Percentiles rank a stretch among this genome's conserved stretches.
phyloP scores from a whole-genome alignment of 352 stramenopile species.

The Phytophthora cactorum region DNA sequence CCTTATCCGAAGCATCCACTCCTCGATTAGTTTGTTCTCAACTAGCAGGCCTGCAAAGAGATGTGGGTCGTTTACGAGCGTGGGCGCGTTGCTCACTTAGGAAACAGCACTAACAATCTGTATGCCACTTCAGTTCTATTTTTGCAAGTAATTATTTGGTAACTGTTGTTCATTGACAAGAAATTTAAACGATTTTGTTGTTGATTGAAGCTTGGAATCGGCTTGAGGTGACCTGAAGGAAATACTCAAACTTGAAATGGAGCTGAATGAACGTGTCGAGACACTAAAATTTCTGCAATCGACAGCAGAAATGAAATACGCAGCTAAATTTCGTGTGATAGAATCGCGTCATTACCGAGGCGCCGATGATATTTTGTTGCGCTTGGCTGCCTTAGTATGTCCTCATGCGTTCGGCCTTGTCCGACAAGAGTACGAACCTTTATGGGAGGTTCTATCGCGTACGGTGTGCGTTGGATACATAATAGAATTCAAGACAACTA shows the following conservation, averaged over 20 bases:
- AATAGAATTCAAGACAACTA: neutral
- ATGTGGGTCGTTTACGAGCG: neutral
- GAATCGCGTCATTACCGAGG: constrained; percentile 7
- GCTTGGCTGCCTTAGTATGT: constrained; percentile 4
- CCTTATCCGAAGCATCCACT: neutral
- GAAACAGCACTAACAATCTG: neutral
- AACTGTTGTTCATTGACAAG: too few species aligned
- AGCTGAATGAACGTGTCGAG: constrained; percentile 11
- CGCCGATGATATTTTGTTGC: constrained; percentile 5
- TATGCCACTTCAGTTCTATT: neutral
- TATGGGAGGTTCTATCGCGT: neutral
- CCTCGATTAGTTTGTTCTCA: neutral
- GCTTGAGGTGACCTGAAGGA: constrained; percentile 5
- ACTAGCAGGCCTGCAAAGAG: neutral
- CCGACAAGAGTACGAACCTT: constrained; percentile 6
- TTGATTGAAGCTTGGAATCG: neutral
- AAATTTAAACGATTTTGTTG: neutral
- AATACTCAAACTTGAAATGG: constrained; percentile 12
- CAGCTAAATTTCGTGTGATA: neutral
- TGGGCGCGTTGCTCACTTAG: neutral
- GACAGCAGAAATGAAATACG: constrained; percentile 9
- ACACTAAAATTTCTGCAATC: constrained; percentile 9
- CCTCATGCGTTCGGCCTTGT: neutral
- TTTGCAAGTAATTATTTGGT: neutral
- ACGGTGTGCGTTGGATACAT: constrained; percentile 5